Base-by-base conservation (phyloP, 2,329 filamentous ascomycete species). In the Pestalotiopsis sp. region DNA sequence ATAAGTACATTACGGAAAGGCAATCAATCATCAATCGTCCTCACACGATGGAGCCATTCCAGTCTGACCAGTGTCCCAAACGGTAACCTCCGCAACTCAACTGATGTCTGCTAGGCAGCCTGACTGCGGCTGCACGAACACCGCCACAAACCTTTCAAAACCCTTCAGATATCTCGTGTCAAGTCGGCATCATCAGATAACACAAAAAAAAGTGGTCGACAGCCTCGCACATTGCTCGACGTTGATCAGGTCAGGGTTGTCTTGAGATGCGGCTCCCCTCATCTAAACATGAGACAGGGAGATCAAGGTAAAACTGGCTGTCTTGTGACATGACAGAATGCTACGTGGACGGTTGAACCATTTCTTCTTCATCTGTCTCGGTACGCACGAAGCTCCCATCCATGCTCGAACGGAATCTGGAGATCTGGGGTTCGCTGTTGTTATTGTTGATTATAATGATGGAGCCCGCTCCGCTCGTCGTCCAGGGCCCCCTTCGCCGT, bases 231-330 rank as follows among this genome's bases (percentile, higher is more conserved):
- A 63, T 48, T 63, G 60, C 48, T 63, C 24, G 60, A 63, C 60
- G 60, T 63, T 63, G 60, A 20, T 24, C 39, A 13, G 24, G n/a
- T n/a, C 22, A 14, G 39, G 60, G 38, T 24, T 13, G 38, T 22
- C 35, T 22, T n/a, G 38, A 63, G 60, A 63, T 63, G 60, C 60
- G 60, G 60, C 60, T 63, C 60, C 38, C 39, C 22, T 63, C 38
- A 63, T 63, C 39, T 63, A 24, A 63, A 63, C 60, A 61, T 63
- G 60, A 63, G 60, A 63, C 60, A 63, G 35, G 40, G n/a, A 52
- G 38, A 10, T 63, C 38, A 63, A 63, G n/a, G 39, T 48, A 63
- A 63, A 63, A 63, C 60, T 35, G 26, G 60, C 13, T 20, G 13
- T 20, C 48, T 30, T 48, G 38, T 52, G 24, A 44, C 60, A 48